Conservation (phyloP, 1,139 yeast species). For the Sugiyamaella japonica region DNA sequence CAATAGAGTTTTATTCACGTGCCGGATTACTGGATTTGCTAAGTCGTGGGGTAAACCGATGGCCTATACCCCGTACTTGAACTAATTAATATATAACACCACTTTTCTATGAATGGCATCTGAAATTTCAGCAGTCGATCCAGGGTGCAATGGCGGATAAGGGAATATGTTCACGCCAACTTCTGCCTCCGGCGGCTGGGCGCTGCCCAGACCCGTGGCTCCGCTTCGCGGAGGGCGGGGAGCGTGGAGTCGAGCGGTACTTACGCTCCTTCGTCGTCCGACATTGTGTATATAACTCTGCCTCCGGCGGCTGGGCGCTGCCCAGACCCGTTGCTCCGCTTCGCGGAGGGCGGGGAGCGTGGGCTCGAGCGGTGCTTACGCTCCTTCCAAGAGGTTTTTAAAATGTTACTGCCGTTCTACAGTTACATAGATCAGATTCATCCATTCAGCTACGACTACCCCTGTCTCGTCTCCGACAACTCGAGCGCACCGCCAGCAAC, state of each 20-base stretch:
- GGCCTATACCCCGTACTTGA: not conserved
- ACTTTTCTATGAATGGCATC: not conserved
- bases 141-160: not conserved
- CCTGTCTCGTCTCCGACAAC: not conserved
- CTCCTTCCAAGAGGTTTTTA: no score
- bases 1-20: not conserved
- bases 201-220: not conserved
- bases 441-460: no score
- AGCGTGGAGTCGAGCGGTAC: conserved; percentile 18
- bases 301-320: no score
- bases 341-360: no score
- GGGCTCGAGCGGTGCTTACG: no score
- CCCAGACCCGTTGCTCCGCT: no score
- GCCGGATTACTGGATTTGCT: not conserved
- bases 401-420: no score
- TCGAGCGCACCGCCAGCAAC: no score
- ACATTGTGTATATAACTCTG: conserved; percentile 34
- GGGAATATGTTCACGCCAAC: not conserved
- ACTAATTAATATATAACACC: not conserved
- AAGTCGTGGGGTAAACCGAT: not conserved
- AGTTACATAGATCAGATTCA: no score
- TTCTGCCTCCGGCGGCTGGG: not conserved
- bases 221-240: not conserved
- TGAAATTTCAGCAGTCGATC: conserved; percentile 2
- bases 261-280: conserved; percentile 41